Evolutionary conservation across 345 rosid species (phyloP).

Genomic region (Anastatica hierochuntica): DNA sequence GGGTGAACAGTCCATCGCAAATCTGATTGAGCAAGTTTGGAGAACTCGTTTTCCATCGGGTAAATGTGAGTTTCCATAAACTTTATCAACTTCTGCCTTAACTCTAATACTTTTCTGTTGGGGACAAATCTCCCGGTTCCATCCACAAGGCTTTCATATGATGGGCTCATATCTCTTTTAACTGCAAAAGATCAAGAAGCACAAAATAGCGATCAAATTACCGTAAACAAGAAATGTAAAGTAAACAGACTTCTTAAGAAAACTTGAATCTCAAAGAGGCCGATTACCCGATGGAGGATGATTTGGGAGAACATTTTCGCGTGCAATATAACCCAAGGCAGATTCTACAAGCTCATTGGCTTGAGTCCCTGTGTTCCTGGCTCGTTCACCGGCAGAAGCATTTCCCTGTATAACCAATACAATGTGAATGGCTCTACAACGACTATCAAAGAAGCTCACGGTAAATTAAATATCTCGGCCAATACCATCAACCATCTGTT

Average conservation of each 20-base stretch:
- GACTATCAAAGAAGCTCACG: background rate
- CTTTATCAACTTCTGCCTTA: slow-evolving; percentile 60
- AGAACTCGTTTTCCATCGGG: slow-evolving; percentile 73
- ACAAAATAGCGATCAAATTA: background rate
- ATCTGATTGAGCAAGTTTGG: slow-evolving; percentile 63
- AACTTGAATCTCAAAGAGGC: background rate
- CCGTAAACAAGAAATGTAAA: background rate
- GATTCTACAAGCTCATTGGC: slow-evolving; percentile 54
- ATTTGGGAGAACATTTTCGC: slow-evolving; percentile 52
- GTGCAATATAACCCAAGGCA: slow-evolving; percentile 53
- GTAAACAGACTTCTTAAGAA: too few relatives aligned
- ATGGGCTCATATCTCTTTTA: slow-evolving; percentile 21
- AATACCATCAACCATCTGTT: slow-evolving; percentile 86
- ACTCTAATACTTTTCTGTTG: slow-evolving; percentile 43
- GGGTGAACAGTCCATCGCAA: slow-evolving; percentile 86
- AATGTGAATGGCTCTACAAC: background rate
- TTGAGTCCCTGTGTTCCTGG: slow-evolving; percentile 42
- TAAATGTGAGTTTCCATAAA: slow-evolving; percentile 89
- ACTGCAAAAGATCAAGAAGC: slow-evolving; percentile 15
- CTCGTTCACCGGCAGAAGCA: slow-evolving; percentile 93
- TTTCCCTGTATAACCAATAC: slow-evolving; percentile 55
- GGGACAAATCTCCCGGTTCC: slow-evolving; percentile 68
- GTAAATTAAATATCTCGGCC: background rate
- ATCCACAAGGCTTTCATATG: slow-evolving; percentile 33
- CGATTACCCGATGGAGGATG: slow-evolving; percentile 63